A percentile compares a stretch with the other conserved stretches of the same genome.
Conservation (phyloP, 78 protist genomes). For the Monocercomonoides exilis region DNA sequence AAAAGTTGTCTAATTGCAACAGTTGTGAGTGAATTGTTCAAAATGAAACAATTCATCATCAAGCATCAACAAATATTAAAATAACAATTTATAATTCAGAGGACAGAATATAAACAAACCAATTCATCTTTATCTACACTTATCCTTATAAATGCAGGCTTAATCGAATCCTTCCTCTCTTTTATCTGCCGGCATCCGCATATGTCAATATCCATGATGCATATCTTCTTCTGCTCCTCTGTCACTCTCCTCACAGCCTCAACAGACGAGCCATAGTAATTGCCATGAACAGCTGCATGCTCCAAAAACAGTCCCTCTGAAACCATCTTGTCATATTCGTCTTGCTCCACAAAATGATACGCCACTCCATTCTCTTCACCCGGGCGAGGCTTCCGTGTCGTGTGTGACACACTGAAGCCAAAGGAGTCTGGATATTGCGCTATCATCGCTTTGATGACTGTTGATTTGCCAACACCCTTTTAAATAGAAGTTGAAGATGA, state of each 20-base stretch:
- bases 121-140: background rate
- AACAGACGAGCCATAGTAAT: conserved; percentile 56
- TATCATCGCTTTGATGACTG: conserved; percentile 41
- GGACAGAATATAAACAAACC: too few relatives aligned
- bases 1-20: too few relatives aligned
- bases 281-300: conserved; percentile 55
- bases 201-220: background rate
- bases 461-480: conserved; percentile 73
- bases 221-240: conserved; percentile 4
- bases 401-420: conserved; percentile 60
- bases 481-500: too few relatives aligned
- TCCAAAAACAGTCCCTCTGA: conserved; percentile 50
- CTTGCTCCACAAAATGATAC: conserved; percentile 39
- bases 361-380: conserved; percentile 61
- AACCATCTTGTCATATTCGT: background rate
- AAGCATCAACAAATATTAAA: too few relatives aligned
- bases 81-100: too few relatives aligned
- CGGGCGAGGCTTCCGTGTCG: conserved; percentile 57
- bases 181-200: background rate
- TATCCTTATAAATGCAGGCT: background rate
- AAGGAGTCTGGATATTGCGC: conserved; percentile 34
- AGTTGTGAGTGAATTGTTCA: too few relatives aligned
- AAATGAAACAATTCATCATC: too few relatives aligned
- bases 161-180: background rate
- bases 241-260: conserved; percentile 33